A percentile compares a stretch with the other conserved stretches of the same genome.
phyloP scores from a whole-genome alignment of 441 rosid genomes.

The Syzygium syzygioides region DNA sequence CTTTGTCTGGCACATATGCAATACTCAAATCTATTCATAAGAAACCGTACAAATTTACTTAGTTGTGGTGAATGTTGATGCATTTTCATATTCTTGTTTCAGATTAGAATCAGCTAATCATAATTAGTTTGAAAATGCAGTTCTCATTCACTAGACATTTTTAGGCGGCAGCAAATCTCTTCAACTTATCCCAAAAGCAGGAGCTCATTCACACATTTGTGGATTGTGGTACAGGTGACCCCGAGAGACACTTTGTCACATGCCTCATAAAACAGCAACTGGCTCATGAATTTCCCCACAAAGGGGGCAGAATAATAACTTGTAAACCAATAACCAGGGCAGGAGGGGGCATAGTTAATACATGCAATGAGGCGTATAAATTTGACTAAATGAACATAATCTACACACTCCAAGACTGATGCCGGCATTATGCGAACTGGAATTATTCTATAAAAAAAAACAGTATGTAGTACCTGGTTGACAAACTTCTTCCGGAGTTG shows the following conservation, averaged over 20 bases:
- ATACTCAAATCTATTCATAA: not conserved
- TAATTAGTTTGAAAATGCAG: not conserved
- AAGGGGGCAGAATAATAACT: not conserved
- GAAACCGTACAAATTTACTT: not conserved
- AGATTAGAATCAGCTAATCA: not conserved
- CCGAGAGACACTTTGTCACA: not conserved
- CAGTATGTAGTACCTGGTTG: conserved; percentile 49
- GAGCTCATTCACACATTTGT: not conserved
- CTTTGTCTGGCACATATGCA: not conserved
- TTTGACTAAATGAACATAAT: not conserved
- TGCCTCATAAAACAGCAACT: not conserved
- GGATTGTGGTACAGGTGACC: not conserved
- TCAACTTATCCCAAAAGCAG: not conserved
- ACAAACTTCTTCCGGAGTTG: conserved; percentile 76
- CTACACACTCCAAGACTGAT: not conserved
- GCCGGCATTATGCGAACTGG: not conserved
- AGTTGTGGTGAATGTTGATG: not conserved
- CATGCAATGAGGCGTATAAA: not conserved
- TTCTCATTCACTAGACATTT: not conserved
- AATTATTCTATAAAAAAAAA: not conserved
- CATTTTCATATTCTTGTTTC: not conserved
- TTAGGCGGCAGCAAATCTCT: not conserved
- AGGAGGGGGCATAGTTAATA: not conserved
- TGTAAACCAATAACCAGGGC: not conserved
- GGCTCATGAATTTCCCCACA: not conserved